phyloP scores from a whole-genome alignment of 345 rosid species.

The Isatis tinctoria region DNA sequence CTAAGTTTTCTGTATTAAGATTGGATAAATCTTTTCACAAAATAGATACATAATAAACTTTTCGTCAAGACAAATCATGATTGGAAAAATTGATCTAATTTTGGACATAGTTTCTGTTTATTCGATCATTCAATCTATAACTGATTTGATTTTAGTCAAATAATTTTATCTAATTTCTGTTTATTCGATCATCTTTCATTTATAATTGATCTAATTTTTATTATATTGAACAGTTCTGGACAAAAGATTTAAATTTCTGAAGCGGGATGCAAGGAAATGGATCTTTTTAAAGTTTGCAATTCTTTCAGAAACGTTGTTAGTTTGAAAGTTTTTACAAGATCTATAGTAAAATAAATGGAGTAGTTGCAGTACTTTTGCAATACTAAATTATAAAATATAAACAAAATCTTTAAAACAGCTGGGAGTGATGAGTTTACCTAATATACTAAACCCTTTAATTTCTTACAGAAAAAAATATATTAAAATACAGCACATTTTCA shows the following conservation, averaged over 20 bases:
- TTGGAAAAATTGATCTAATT: background rate
- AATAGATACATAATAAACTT: background rate
- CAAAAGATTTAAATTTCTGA: background rate
- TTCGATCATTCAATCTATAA: background rate
- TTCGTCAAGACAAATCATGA: background rate
- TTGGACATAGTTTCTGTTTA: background rate
- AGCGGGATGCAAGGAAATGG: background rate
- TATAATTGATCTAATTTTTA: too few relatives aligned
- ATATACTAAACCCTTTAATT: background rate
- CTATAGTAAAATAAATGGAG: background rate
- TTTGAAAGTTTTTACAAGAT: conserved; percentile 3
- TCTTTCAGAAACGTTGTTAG: background rate
- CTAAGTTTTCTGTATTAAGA: background rate
- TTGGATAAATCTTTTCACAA: background rate
- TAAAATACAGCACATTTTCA: background rate
- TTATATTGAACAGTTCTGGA: background rate
- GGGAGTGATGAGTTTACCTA: background rate
- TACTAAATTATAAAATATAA: background rate
- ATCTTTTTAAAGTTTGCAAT: background rate
- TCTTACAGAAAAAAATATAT: background rate
- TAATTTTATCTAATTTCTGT: too few relatives aligned
- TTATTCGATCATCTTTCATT: too few relatives aligned
- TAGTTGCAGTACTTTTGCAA: background rate
- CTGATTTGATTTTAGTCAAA: too few relatives aligned
- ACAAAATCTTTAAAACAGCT: background rate